Evolutionary conservation across 495 filamentous ascomycete genomes (phyloP).

Genomic region (Xylaria longipes): DNA sequence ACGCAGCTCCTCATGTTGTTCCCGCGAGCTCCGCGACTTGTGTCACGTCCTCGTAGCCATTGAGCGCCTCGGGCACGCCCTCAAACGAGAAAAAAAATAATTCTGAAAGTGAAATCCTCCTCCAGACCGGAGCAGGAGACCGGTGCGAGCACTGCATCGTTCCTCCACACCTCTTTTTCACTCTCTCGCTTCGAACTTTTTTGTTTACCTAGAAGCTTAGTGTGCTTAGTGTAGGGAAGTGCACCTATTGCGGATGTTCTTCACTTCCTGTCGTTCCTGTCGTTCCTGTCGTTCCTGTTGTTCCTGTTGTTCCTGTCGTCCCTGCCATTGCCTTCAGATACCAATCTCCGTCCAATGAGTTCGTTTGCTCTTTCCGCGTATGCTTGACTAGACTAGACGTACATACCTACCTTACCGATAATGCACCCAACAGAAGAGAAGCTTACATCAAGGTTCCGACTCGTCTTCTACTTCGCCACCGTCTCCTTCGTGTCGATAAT

Average conservation of each 20-base stretch:
- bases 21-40: slow-evolving; percentile 27
- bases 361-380: slow-evolving; percentile 32
- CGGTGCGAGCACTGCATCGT: neutral
- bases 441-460: slow-evolving; percentile 30
- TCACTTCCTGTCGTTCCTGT: slow-evolving; percentile 10
- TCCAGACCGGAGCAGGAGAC: slow-evolving; percentile 24
- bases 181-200: neutral
- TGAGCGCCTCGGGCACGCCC: slow-evolving; percentile 21
- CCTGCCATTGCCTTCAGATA: slow-evolving; percentile 21
- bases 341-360: slow-evolving; percentile 25
- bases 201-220: slow-evolving; percentile 6
- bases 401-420: slow-evolving; percentile 30
- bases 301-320: slow-evolving; percentile 17
- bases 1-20: slow-evolving; percentile 30
- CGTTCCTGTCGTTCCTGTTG: slow-evolving; percentile 1
- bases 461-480: slow-evolving; percentile 32
- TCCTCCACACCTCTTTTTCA: slow-evolving; percentile 17
- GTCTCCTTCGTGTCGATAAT: slow-evolving; percentile 40
- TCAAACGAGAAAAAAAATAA: slow-evolving; percentile 21
- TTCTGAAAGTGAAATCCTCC: slow-evolving; percentile 33
- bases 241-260: slow-evolving; percentile 12
- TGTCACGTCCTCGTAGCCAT: slow-evolving; percentile 40
- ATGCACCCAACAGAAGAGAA: slow-evolving; percentile 35
- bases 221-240: slow-evolving; percentile 16
- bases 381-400: slow-evolving; percentile 26